These are phyloP conservation scores for Echinosophora koreensis DNA, from an alignment of 306 rosid genomes.

Conservation along the genomic window DNA sequence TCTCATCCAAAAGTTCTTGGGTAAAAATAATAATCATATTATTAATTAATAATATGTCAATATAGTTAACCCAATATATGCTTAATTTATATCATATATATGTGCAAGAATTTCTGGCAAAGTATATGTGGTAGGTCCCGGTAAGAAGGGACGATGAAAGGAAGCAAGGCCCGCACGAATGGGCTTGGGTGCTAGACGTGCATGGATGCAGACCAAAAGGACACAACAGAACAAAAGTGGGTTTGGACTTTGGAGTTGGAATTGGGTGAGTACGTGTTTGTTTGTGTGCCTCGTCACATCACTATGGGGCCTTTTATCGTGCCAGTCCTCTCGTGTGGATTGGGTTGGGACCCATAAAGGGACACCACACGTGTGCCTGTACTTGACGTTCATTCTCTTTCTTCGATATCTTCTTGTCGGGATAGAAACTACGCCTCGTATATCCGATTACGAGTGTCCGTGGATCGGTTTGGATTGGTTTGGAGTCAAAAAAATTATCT, in stretches of 20 bases:
- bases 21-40: too few species aligned
- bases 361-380: slow-evolving; percentile 50
- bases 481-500: too few species aligned
- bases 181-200: slow-evolving; percentile 45
- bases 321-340: slow-evolving; percentile 39
- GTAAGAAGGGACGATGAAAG: slow-evolving; percentile 3
- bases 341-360: background rate
- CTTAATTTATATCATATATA: too few species aligned
- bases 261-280: slow-evolving; percentile 20
- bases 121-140: background rate
- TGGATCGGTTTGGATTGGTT: too few species aligned
- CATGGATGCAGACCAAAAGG: slow-evolving; percentile 44
- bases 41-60: too few species aligned
- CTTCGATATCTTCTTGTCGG: background rate
- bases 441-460: too few species aligned
- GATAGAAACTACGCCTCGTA: background rate
- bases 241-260: background rate
- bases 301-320: slow-evolving; percentile 30
- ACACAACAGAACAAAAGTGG: slow-evolving; percentile 19
- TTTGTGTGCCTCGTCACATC: slow-evolving; percentile 32
- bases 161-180: slow-evolving; percentile 41
- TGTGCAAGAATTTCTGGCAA: too few species aligned
- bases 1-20: too few species aligned
- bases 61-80: too few species aligned
- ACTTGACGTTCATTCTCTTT: slow-evolving; percentile 9